Base-by-base conservation (phyloP, 192 early-diverging fungal species). In the Coemansia biformis region DNA sequence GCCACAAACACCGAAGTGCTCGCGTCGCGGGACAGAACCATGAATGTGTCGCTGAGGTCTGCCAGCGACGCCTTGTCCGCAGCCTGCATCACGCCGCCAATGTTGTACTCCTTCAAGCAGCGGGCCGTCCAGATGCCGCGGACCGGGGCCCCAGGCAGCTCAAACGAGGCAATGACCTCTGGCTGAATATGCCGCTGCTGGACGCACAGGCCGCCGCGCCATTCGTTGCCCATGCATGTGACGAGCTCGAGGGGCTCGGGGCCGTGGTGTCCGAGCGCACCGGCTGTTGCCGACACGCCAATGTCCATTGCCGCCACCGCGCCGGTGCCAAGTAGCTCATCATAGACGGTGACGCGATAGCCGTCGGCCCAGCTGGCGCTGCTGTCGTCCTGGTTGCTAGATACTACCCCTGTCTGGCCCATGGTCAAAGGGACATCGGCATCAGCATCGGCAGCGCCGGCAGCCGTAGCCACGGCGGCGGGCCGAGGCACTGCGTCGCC, bases 271-370 rank as follows among this genome's bases (percentile, higher is more conserved):
- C 30, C 39, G 17, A 11, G 10, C 16, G 23, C 23, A 8, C 42
- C 36, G 8, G 51, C 38, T 26, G 24, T 6, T 11, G 35, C 29
- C 8, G 75, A 72, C 40, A 78, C 78, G 14, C 90, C 91, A 21
- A 90, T 70, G 8, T 81, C 83, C 65, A 89, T 79, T 48, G 80
- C 85, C 1, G 78, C 66, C 34, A 93, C 82, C 6, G 91, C 83
- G 3, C 91, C 91, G 0, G 83, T 85, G 48, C 85, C 85, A 13
- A 85, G 50, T 1, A 98, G 57, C 9, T 81, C 79, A 62, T 95
- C 92, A 44, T 81, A 81, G 0, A 94, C 79, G n/a, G 74, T 66
- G 48, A 87, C 83, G 6, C 56, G 65, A 57, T 84, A 82, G 7
- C 69, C 60, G 40, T 51, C 54, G 2, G 59, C 30, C 59, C 69